phyloP scores from a whole-genome alignment of 225 moss, liverwort and hornwort genomes.

The Bryoerythrophyllum caledonicum region DNA sequence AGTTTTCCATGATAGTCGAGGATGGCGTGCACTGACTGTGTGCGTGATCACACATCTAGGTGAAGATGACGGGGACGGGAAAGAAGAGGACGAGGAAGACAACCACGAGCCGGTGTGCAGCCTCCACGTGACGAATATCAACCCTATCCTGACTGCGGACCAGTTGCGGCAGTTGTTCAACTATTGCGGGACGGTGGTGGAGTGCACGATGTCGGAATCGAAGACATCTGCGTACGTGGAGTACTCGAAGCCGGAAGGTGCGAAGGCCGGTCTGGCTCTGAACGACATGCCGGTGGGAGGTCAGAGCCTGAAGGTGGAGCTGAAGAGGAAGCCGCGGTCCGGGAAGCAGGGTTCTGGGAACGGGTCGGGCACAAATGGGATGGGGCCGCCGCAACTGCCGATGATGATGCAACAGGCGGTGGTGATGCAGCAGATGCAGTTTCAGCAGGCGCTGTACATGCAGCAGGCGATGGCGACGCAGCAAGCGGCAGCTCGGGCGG shows the following conservation, averaged over 20 bases:
- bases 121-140: conserved; percentile 88
- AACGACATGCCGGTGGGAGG: conserved; percentile 97
- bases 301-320: conserved; percentile 86
- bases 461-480: conserved; percentile 97
- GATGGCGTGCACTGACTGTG: conserved; percentile 6
- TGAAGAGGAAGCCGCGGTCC: conserved; percentile 72
- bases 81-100: conserved; percentile 64
- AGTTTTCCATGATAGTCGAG: not conserved
- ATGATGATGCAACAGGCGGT: conserved; percentile 99
- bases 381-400: conserved; percentile 81
- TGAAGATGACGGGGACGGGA: conserved; percentile 66
- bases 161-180: conserved; percentile 90
- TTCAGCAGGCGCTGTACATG: conserved; percentile 99
- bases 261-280: conserved; percentile 81
- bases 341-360: conserved; percentile 64
- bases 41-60: conserved; percentile 38
- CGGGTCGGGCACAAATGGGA: conserved; percentile 61
- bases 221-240: conserved; percentile 90
- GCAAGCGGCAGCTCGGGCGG: conserved; percentile 95
- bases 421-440: conserved; percentile 99
- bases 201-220: conserved; percentile 87
- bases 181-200: conserved; percentile 90
- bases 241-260: conserved; percentile 90
- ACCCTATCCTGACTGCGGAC: conserved; percentile 81
- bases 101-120: conserved; percentile 66